A percentile compares a stretch with the other conserved stretches of the same genome.
Evolutionary conservation across 1,284 basidiomycete species (phyloP).

Genomic region (Apiotrichum laibachii): DNA sequence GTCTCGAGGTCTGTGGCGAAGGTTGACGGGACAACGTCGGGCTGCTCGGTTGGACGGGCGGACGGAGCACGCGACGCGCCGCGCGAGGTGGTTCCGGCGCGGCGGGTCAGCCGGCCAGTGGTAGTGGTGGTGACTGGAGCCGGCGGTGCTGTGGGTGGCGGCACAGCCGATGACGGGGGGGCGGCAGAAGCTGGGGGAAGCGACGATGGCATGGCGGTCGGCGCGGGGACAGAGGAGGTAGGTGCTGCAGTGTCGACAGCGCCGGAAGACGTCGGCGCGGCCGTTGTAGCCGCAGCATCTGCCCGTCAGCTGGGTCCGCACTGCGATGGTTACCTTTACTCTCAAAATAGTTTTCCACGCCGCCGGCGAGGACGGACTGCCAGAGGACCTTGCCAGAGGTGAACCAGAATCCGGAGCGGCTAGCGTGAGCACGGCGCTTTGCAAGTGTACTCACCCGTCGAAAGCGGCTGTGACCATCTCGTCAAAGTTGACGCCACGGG

Average conservation of each 20-base stretch:
- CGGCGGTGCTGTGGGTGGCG: background rate
- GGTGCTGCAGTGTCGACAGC: background rate
- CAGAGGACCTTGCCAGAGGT: conserved; percentile 33
- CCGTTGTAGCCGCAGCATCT: background rate
- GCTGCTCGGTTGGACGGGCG: conserved; percentile 4
- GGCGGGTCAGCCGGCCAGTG: background rate
- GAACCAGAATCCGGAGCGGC: conserved; percentile 18
- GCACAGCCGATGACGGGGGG: background rate
- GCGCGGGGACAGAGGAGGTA: background rate
- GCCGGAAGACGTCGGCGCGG: background rate
- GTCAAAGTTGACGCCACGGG: conserved; percentile 25
- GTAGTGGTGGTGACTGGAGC: background rate
- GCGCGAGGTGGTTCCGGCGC: background rate
- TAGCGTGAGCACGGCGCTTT: conserved; percentile 10
- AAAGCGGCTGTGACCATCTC: conserved; percentile 21
- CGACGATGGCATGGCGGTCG: background rate
- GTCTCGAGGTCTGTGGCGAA: conserved; percentile 17
- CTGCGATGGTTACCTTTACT: background rate
- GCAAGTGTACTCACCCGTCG: conserved; percentile 20
- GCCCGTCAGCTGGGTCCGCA: background rate
- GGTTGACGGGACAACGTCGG: conserved; percentile 35
- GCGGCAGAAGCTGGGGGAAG: background rate
- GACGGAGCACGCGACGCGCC: conserved; percentile 6
- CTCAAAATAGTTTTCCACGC: conserved; percentile 28
- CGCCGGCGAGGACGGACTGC: conserved; percentile 27